Base-by-base conservation (phyloP, 2,329 filamentous ascomycete species). In the Cercospora nicotianae region DNA sequence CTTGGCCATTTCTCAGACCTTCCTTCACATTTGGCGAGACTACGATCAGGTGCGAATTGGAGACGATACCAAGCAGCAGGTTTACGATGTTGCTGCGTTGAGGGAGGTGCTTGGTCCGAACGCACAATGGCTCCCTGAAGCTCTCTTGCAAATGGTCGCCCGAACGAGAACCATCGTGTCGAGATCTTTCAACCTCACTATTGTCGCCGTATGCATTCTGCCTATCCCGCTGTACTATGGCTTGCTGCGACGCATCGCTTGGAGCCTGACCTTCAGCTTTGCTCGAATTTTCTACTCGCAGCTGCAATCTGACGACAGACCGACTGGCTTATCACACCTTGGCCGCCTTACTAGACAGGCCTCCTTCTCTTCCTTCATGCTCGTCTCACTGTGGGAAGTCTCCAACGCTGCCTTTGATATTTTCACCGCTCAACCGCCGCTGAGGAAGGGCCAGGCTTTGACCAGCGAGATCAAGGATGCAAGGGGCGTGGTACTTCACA, bases 361-460 rank as follows among this genome's bases (percentile, higher is more conserved):
- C 0, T 58, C 70, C 42, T 76, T 86, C 84, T 88, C 91, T 3
- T 90, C 91, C 0, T 84, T 87, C 28, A 77, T 95, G 62, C 81
- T 97, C 12, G 83, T 88, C 13, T 78, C 91, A 20, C 80, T 96
- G 33, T 97, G 94, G 93, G 86, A 92, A 66, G 82, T 90, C 26
- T 88, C 89, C 48, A 96, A 95, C 76, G 82, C 87, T 30, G 87
- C 91, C 28, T 97, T 97, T 77, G 90, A 90, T 5, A 81, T 89
- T n/a, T 93, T 93, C 78, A 87, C 97, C 75, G 88, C 89, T 28
- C 90, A 91, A 77, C 88, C 91, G 73, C 94, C 94, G 0, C 78
- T 96, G 64, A 97, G 96, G 82, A 91, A 91, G 72, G 90, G 87
- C n/a, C 87, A 90, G 74, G 93, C 94, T 3, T 86, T 98, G 65